Base-by-base conservation (phyloP, 108 stramenopile genomes). In the Pseudonitzschia delicatissima region DNA sequence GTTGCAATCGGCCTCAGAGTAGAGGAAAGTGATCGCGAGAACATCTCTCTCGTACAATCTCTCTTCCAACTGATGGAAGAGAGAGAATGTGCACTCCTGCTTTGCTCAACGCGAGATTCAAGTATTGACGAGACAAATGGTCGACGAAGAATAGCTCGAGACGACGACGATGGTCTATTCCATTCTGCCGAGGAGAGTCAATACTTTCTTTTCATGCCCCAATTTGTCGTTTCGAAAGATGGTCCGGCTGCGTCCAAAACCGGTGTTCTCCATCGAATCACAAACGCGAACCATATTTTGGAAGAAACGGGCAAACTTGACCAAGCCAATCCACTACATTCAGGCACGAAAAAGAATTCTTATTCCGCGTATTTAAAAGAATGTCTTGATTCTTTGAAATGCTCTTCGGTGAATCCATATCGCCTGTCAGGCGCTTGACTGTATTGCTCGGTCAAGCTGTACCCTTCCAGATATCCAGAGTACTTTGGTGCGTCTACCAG, bases 151-250 rank as follows among this genome's bases (percentile, higher is more conserved):
- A n/a, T n/a, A n/a, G 20, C 21, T n/a, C 8, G 28, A n/a, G 26
- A 53, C 52, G 34, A 62, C 42, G 62, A 31, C 39, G 20, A 21
- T 20, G 72, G 52, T 0, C 47, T 50, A 15, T 63, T 52, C 17
- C 48, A 70, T 11, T 36, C 62, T 34, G 18, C 21, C 29, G 26
- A n/a, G 47, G 34, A 20, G 52, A 18, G 23, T 12, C 67, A 77
- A 61, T 49, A 40, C 21, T 77, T 73, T 52, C 17, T 77, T 0
- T 59, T 77, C 29, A 73, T 73, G 55, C 36, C 71, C 44, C 45
- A 73, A 31, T 32, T 50, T 5, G 34, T 72, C 13, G 31, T 31
- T 2, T 57, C 47, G 1, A 58, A 59, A n/a, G 36, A 21, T 31
- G 57, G 29, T 26, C 62, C 74, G 8, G 50, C 66, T 18, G 28